Base-by-base conservation (phyloP, 2,329 filamentous ascomycete species). In the Calonectria pseudoturangicola region DNA sequence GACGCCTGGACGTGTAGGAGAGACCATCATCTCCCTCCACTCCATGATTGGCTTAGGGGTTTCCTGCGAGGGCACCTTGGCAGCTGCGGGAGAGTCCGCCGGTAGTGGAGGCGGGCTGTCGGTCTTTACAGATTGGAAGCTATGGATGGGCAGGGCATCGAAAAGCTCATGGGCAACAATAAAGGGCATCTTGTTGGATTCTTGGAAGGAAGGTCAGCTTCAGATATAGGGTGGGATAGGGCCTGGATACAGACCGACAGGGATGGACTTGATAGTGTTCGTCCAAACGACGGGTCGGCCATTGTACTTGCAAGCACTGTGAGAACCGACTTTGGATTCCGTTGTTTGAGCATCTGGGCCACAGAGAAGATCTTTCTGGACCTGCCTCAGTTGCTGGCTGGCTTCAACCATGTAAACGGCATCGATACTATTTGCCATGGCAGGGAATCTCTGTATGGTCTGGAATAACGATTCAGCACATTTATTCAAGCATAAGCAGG, bases 121-220 rank as follows among this genome's bases (percentile, higher is more conserved):
- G 13, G 84, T 83, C 7, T 84, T 82, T 64, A 96, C 89, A 16
- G 94, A 93, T 83, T 98, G 93, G 83, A 99, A 99, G 73, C 95
- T 93, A 83, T 99, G 96, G 78, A 99, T 98, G 41, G 97, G 97
- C 0, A 99, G 92, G 2, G 97, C 97, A 79, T 99, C 97, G 86
- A 99, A 99, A 88, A 99, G 98, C 83, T 99, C 97, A 83, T 99
- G 97, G 5, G 97, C 97, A 62, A 98, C 91, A 73, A 99, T 98
- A 83, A 98, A 97, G 0, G 97, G 96, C 27, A 92, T 94, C 81
- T 93, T 94, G 73, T 89, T 88, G 27, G 91, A 85, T 73, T 91
- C 92, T 93, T 28, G 9, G 8, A 13, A 25, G 36, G 27, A 70
- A 30, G 72, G 71, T 64, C 21, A 67, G 58, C 41, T 30, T 18